phyloP scores from a whole-genome alignment of 2,329 filamentous ascomycete species.

The Penicillium olsonii region DNA sequence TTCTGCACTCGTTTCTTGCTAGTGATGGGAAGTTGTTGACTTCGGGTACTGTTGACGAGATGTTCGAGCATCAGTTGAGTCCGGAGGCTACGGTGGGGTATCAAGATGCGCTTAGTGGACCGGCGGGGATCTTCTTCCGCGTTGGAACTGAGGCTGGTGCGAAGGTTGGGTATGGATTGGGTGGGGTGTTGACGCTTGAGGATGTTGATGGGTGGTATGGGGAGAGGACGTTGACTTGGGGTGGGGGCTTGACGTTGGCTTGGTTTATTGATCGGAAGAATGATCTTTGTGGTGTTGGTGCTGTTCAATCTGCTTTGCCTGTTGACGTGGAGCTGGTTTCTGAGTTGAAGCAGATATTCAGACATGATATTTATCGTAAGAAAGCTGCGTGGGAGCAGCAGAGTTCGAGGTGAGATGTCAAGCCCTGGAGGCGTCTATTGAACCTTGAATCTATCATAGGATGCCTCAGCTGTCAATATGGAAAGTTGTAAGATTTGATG shows the following conservation, averaged over 20 bases:
- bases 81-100: conserved; percentile 28
- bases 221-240: conserved; percentile 48
- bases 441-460: too few relatives aligned
- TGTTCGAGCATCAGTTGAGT: conserved; percentile 32
- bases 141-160: conserved; percentile 34
- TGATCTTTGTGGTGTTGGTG: conserved; percentile 46
- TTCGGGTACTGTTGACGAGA: conserved; percentile 25
- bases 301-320: conserved; percentile 44
- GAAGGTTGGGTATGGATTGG: conserved; percentile 45
- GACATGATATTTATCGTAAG: conserved; percentile 47
- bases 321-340: conserved; percentile 27
- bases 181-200: conserved; percentile 45
- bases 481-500: too few relatives aligned
- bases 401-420: neutral
- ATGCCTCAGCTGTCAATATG: too few relatives aligned
- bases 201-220: conserved; percentile 49
- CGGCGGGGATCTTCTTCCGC: conserved; percentile 40
- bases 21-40: conserved; percentile 34
- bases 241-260: conserved; percentile 47
- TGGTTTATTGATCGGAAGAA: conserved; percentile 56
- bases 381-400: conserved; percentile 31
- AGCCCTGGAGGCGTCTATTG: too few relatives aligned
- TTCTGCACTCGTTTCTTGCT: conserved; percentile 31
- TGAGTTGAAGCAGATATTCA: conserved; percentile 46
- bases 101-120: conserved; percentile 31